Percentiles rank a stretch among this genome's conserved stretches.
Conservation (phyloP, 352 stramenopile genomes). For the Blastocystis sp. region DNA sequence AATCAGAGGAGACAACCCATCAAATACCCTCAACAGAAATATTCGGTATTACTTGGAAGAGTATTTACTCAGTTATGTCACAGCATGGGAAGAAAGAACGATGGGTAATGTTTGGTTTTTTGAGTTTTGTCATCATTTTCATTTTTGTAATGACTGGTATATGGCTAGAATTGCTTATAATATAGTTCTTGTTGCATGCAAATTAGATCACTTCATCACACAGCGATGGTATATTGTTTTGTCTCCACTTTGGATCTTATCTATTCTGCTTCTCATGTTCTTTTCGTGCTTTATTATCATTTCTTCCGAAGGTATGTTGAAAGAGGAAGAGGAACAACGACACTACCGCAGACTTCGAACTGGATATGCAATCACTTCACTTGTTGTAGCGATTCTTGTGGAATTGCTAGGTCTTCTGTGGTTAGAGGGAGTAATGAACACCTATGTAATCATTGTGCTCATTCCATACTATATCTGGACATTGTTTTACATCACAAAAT, state of each 20-base stretch:
- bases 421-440: neutral
- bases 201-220: neutral
- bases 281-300: neutral
- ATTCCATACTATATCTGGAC: neutral
- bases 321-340: neutral
- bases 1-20: neutral
- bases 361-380: neutral
- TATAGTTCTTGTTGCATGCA: neutral
- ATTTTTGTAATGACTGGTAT: neutral
- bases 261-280: neutral
- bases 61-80: neutral
- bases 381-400: neutral
- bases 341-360: neutral
- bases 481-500: neutral
- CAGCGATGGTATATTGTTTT: constrained; percentile 22
- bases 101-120: neutral
- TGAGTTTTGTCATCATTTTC: neutral
- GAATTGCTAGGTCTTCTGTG: neutral
- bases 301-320: neutral
- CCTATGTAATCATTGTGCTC: neutral
- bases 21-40: neutral
- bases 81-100: neutral
- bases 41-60: constrained; percentile 1
- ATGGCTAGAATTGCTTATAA: neutral
- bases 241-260: neutral